These are phyloP conservation scores for Antitrichia curtipendula DNA, from an alignment of 225 moss, liverwort and hornwort species.

Conservation along the genomic window DNA sequence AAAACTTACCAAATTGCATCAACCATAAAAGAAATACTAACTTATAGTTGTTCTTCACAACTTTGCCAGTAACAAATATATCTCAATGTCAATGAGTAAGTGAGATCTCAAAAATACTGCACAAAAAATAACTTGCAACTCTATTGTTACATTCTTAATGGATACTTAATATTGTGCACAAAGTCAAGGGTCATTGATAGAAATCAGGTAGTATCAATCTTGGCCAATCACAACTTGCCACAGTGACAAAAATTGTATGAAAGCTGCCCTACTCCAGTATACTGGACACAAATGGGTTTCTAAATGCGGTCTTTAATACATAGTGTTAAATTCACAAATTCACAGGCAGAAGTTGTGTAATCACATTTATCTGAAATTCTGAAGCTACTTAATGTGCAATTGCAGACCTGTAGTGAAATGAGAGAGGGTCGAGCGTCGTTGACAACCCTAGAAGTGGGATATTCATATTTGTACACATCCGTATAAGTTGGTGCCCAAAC, in stretches of 20 bases:
- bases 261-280: too few relatives aligned
- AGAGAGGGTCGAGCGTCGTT: background rate
- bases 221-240: background rate
- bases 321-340: background rate
- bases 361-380: background rate
- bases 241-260: background rate
- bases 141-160: background rate
- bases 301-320: background rate
- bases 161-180: background rate
- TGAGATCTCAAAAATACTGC: rapidly evolving
- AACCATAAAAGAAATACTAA: background rate
- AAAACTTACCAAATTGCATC: too few relatives aligned
- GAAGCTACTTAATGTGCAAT: background rate
- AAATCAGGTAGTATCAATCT: background rate
- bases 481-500: background rate
- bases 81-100: background rate
- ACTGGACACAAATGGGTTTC: background rate
- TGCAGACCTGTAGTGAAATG: background rate
- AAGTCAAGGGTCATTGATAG: background rate
- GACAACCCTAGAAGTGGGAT: background rate
- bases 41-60: background rate
- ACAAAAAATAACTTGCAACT: background rate
- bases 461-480: background rate
- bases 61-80: background rate
- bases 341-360: background rate